Conservation (phyloP, 768 basidiomycete species). For the Lentinula lateritia region DNA sequence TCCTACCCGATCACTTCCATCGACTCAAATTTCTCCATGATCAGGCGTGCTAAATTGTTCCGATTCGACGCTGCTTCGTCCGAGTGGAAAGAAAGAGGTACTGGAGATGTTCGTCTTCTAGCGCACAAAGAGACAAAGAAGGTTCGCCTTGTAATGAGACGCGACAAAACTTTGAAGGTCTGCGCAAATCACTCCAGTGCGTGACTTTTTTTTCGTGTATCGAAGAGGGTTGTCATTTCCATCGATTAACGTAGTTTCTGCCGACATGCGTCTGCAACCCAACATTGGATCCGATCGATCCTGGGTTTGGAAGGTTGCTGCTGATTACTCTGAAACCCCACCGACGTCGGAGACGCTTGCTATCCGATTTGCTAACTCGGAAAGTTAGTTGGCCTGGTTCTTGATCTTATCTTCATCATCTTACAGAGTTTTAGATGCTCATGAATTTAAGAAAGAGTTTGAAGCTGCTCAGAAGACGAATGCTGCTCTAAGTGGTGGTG, state of each 20-base stretch:
- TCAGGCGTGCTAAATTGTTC: slow-evolving; percentile 96
- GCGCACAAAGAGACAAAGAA: slow-evolving; percentile 87
- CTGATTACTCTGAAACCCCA: slow-evolving; percentile 89
- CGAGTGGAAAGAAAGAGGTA: slow-evolving; percentile 99
- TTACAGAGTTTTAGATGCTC: slow-evolving; percentile 59
- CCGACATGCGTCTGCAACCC: slow-evolving; percentile 92
- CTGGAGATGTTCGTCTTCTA: slow-evolving; percentile 91
- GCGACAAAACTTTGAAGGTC: slow-evolving; percentile 99
- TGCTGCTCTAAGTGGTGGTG: slow-evolving; percentile 27
- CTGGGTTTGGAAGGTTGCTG: slow-evolving; percentile 98
- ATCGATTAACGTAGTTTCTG: slow-evolving; percentile 50
- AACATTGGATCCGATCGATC: slow-evolving; percentile 99
- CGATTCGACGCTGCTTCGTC: slow-evolving; percentile 72
- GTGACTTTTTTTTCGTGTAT: slow-evolving; percentile 21
- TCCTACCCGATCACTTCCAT: slow-evolving; percentile 16
- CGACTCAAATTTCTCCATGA: slow-evolving; percentile 9
- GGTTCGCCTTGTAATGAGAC: slow-evolving; percentile 95
- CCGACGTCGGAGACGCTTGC: slow-evolving; percentile 94
- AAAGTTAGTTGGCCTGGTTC: slow-evolving; percentile 59
- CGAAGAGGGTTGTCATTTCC: slow-evolving; percentile 2
- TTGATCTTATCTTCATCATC: background rate
- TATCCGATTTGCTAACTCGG: slow-evolving; percentile 95
- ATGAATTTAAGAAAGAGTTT: slow-evolving; percentile 84
- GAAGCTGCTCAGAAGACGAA: slow-evolving; percentile 79
- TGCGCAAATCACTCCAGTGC: slow-evolving; percentile 96